A percentile compares a stretch with the other conserved stretches of the same genome.
phyloP scores from a whole-genome alignment of 129 eudicot genomes.

The Flaveria sonorensis region DNA sequence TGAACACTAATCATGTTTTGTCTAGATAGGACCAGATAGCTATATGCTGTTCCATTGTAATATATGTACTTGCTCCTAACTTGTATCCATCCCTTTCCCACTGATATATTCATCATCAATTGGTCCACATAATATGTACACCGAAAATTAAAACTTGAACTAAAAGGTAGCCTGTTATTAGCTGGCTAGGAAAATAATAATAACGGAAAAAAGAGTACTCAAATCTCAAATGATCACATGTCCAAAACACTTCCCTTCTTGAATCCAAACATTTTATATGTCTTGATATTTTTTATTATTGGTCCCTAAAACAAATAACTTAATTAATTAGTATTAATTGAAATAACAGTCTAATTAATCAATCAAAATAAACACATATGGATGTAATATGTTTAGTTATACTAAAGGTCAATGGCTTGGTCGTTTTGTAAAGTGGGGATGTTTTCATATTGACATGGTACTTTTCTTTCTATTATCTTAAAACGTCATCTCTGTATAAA shows the following conservation, averaged over 20 bases:
- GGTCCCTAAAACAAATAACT: not conserved
- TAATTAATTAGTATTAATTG: too few species aligned
- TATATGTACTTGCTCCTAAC: conserved; percentile 28
- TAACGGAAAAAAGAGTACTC: not conserved
- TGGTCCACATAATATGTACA: conserved; percentile 25
- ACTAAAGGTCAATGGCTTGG: not conserved
- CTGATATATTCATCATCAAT: conserved; percentile 15
- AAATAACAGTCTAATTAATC: not conserved
- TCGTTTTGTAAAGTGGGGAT: too few species aligned
- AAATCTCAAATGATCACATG: not conserved
- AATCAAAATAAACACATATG: not conserved
- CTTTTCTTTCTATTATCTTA: too few species aligned
- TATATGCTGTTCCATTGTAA: conserved; percentile 17
- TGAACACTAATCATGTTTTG: conserved; percentile 34
- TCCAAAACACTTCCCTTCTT: not conserved
- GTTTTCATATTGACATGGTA: too few species aligned
- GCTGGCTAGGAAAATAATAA: conserved; percentile 11
- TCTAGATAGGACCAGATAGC: conserved; percentile 28
- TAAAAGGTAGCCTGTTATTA: conserved; percentile 21
- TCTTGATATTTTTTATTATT: not conserved
- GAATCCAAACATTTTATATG: not conserved
- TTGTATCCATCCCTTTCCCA: conserved; percentile 34
- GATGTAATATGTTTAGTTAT: not conserved
- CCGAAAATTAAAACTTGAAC: conserved; percentile 22
- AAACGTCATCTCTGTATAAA: too few species aligned